Conservation (phyloP, 352 stramenopile species). For the Phytophthora quininea region DNA sequence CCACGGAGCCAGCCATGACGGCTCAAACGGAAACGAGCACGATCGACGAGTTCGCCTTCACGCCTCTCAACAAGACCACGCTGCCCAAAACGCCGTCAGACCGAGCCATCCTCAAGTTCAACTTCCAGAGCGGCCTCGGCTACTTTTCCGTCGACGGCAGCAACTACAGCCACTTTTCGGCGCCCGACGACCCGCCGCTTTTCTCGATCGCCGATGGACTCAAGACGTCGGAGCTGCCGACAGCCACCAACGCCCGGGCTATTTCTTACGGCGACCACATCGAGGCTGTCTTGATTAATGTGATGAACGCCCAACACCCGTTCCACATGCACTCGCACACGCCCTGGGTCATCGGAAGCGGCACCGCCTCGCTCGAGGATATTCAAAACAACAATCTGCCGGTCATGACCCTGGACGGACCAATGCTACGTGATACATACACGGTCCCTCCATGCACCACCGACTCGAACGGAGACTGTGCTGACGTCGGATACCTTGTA, state of each 20-base stretch:
- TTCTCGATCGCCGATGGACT: slow-evolving; percentile 26
- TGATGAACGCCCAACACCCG: slow-evolving; percentile 34
- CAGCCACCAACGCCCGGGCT: slow-evolving; percentile 10
- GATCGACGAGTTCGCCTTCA: slow-evolving; percentile 34
- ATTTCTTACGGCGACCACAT: slow-evolving; percentile 24
- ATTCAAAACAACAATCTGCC: not conserved
- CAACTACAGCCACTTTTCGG: slow-evolving; percentile 22
- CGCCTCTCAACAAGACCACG: slow-evolving; percentile 11
- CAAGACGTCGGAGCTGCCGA: slow-evolving; percentile 18
- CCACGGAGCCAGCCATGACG: slow-evolving; percentile 18
- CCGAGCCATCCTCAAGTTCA: slow-evolving; percentile 28
- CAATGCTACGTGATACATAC: no score
- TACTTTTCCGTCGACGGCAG: slow-evolving; percentile 26
- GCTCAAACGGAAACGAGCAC: slow-evolving; percentile 11
- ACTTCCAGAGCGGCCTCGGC: slow-evolving; percentile 19
- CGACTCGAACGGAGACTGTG: no score
- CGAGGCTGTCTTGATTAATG: slow-evolving; percentile 33
- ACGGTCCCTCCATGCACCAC: no score
- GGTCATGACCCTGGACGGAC: no score
- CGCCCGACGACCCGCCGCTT: slow-evolving; percentile 24
- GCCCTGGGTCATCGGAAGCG: not conserved
- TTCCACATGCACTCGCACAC: slow-evolving; percentile 6
- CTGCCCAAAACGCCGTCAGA: slow-evolving; percentile 22
- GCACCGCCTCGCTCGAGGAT: not conserved
- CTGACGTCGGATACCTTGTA: no score